Base-by-base conservation (phyloP, 257 asterid species). In the Forsythia suspensa region DNA sequence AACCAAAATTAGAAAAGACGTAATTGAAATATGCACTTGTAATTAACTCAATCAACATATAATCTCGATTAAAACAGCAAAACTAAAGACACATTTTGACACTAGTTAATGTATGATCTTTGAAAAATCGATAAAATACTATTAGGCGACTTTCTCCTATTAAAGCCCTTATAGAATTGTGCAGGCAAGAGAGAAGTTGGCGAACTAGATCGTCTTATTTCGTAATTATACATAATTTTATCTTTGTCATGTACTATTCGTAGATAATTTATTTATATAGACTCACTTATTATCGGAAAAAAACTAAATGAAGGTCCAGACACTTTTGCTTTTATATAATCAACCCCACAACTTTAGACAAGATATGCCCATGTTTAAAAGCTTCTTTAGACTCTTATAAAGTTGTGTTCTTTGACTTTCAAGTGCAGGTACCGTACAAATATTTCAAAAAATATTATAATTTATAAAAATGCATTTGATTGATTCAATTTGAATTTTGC, bases 241-340 rank as follows among this genome's bases (percentile, higher is more conserved):
- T 44, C 4, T 2, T 4, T 16, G 16, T 44, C 52, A 4, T 9
- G 3, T 10, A 44, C 0, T 44, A 44, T 1, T 29, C 1, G 4
- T 4, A 46, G 57, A 4, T 2, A 46, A 12, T 13, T 48, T 48
- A 48, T 48, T 48, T 13, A 15, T 3, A 13, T 48, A n/a, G n/a
- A 48, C n/a, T n/a, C 57, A 13, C n/a, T 13, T 48, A 6, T 6
- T 15, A 48, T 48, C 0, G 24, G 0, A 24, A 24, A 24, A 24
- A 24, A 24, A 24, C 34, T 29, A 21, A 21, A 29, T 8, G 6
- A 24, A 21, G 6, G 2, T 4, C 7, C 0, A 63, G 7, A 3
- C 39, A 73, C 76, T 76, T 71, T 44, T 48, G 71, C 81, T 75
- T 73, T 73, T 63, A 43, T 65, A 18, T 43, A 70, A 59, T 76